Evolutionary conservation across 208 protist genomes (phyloP).

Genomic region (Jaenimonas drosophilae): DNA sequence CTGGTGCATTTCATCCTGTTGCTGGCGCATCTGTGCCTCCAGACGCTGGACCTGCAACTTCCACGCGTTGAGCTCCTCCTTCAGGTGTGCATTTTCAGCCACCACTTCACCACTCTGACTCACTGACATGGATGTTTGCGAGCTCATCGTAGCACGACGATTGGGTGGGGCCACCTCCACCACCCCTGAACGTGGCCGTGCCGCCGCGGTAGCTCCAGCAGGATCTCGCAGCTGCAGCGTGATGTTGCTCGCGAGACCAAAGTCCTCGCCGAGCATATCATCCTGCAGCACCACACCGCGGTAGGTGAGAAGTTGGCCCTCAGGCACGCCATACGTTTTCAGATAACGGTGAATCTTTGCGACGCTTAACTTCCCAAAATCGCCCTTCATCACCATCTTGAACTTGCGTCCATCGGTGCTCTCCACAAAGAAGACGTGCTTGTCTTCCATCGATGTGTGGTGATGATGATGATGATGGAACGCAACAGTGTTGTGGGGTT

Average conservation of each 20-base stretch:
- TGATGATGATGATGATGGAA: too few relatives aligned
- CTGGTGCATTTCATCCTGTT: slow-evolving; percentile 22
- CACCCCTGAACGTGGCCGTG: neutral
- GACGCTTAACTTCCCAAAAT: slow-evolving; percentile 58
- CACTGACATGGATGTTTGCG: neutral
- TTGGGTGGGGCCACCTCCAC: neutral
- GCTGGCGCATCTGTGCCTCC: slow-evolving; percentile 15
- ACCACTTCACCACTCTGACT: neutral
- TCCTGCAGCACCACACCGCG: slow-evolving; percentile 30
- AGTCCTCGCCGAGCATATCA: slow-evolving; percentile 47
- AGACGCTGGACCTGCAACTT: neutral
- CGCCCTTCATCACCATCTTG: slow-evolving; percentile 82
- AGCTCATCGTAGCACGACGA: neutral
- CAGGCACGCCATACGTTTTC: slow-evolving; percentile 44
- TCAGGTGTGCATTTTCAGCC: slow-evolving; percentile 2
- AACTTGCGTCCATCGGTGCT: slow-evolving; percentile 62
- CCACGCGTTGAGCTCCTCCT: neutral
- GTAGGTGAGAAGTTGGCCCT: slow-evolving; percentile 32
- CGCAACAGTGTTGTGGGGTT: too few relatives aligned
- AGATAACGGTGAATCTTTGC: slow-evolving; percentile 76
- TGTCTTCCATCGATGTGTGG: slow-evolving; percentile 47
- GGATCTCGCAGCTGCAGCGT: slow-evolving; percentile 1
- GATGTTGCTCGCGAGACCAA: slow-evolving; percentile 19
- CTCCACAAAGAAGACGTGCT: slow-evolving; percentile 65
- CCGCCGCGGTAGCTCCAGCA: neutral